Base-by-base conservation (phyloP, 2,329 filamentous ascomycete genomes). In the Exophiala mesophila region DNA sequence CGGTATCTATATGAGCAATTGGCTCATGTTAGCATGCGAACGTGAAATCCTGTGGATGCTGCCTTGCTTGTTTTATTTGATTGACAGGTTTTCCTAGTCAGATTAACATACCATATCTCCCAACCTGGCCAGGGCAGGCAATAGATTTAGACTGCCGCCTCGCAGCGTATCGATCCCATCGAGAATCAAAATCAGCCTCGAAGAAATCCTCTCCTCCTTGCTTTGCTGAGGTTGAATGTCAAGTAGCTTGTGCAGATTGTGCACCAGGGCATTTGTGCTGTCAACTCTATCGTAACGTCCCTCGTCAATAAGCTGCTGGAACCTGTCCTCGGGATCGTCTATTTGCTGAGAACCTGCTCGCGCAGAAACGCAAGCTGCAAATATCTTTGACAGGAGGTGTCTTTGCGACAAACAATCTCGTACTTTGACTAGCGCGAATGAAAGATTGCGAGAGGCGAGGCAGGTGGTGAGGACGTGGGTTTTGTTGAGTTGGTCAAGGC, bases 401-500 rank as follows among this genome's bases (percentile, higher is more conserved):
- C 68, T 60, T 17, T 63, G 64, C 1, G 67, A 69, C 12, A 71
- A 67, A 41, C 67, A 71, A 50, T 71, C 68, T 7, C 62, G 58
- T 50, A 67, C 65, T 26, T 61, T 65, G 36, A 71, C 60, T 39
- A 69, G 54, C 18, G 63, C 62, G 48, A 68, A 60, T 9, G 59
- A 59, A 23, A 67, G 69, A 3, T 74, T 70, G 5, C 84, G 74
- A 21, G 77, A 72, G 8, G 72, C 74, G 13, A 94, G 73, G 12
- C 88, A 73, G 3, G 74, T 71, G 43, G 72, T 71, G 3, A 83
- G 71, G 37, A 95, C 74, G 35, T 78, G 77, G 21, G 80, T 86
- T 67, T 97, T 97, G 29, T 88, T 90, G 0, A 89, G 94, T 2
- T 88, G 83, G 57, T 89, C 82, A 20, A 88, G 78, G 37, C 92